phyloP scores from a whole-genome alignment of 148 eudicot species.

The Amaranthus hypochondriacus region DNA sequence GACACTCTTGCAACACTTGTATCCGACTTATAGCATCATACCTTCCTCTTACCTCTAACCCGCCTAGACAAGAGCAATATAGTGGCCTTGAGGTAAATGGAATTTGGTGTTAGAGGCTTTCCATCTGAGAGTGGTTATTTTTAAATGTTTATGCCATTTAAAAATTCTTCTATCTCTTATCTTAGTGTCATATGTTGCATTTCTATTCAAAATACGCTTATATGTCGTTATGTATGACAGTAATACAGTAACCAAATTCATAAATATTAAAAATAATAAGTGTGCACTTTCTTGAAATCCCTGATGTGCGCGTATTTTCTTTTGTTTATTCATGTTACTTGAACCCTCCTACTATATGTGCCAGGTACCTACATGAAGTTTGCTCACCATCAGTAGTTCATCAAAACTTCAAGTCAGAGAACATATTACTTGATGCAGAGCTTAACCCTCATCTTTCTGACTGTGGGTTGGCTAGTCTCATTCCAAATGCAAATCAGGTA shows the following conservation, averaged over 20 bases:
- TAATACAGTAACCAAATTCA: too few species aligned
- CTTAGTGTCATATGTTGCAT: background rate
- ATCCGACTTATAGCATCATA: too few species aligned
- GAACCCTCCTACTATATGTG: constrained; percentile 12
- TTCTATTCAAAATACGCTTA: too few species aligned
- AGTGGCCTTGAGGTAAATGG: too few species aligned
- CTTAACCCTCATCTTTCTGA: constrained; percentile 92
- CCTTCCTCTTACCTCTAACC: too few species aligned
- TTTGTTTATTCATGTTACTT: background rate
- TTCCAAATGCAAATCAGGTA: constrained; percentile 86
- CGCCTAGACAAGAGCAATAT: too few species aligned
- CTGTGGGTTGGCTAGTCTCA: constrained; percentile 68
- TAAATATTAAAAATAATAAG: too few species aligned
- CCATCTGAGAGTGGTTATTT: too few species aligned
- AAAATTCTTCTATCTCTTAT: too few species aligned
- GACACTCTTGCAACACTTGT: too few species aligned
- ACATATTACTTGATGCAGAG: constrained; percentile 85
- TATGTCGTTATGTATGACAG: too few species aligned
- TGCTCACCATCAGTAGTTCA: constrained; percentile 91
- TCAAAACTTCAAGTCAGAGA: constrained; percentile 87
- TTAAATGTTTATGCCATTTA: background rate
- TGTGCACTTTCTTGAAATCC: background rate
- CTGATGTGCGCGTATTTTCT: background rate
- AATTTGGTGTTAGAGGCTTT: too few species aligned
- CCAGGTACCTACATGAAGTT: constrained; percentile 95